These are phyloP conservation scores for Orbilia ellipsospora DNA, from an alignment of 2,329 filamentous ascomycete genomes.

Conservation along the genomic window DNA sequence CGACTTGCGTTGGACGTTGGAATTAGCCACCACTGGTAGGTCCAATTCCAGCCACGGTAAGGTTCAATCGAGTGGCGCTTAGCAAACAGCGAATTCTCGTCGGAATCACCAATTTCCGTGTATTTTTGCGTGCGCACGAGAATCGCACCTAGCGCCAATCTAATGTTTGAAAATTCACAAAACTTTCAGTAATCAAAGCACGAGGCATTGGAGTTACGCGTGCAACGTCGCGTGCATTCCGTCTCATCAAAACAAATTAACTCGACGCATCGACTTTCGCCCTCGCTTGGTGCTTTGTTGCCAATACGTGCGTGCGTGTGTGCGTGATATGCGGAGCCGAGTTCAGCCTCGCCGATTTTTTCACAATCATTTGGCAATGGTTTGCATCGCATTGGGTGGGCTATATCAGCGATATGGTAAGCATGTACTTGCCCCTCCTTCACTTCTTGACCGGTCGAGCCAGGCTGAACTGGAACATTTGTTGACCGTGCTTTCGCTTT, in stretches of 20 bases:
- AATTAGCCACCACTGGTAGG: too few species aligned
- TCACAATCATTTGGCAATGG: neutral
- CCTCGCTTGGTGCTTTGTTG: neutral
- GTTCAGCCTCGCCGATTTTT: constrained; percentile 12
- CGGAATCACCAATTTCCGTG: constrained; percentile 1
- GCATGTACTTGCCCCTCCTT: too few species aligned
- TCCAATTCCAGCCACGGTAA: too few species aligned
- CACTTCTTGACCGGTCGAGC: neutral
- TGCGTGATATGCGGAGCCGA: neutral
- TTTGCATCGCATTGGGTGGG: neutral
- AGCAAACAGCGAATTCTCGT: too few species aligned
- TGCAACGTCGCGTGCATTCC: constrained; percentile 12
- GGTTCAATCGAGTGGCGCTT: too few species aligned
- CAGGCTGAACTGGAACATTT: constrained; percentile 22
- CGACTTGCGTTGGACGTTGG: too few species aligned
- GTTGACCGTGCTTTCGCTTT: constrained; percentile 38
- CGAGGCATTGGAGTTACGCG: constrained; percentile 1
- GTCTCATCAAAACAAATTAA: constrained; percentile 14
- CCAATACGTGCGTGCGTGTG: neutral
- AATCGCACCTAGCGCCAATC: neutral
- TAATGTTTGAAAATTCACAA: neutral
- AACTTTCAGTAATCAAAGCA: constrained; percentile 1
- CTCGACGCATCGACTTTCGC: constrained; percentile 19
- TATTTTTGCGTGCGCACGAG: neutral
- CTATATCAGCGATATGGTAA: neutral